Conservation (phyloP, 2,329 filamentous ascomycete genomes). For the Arachnomyces sp. region DNA sequence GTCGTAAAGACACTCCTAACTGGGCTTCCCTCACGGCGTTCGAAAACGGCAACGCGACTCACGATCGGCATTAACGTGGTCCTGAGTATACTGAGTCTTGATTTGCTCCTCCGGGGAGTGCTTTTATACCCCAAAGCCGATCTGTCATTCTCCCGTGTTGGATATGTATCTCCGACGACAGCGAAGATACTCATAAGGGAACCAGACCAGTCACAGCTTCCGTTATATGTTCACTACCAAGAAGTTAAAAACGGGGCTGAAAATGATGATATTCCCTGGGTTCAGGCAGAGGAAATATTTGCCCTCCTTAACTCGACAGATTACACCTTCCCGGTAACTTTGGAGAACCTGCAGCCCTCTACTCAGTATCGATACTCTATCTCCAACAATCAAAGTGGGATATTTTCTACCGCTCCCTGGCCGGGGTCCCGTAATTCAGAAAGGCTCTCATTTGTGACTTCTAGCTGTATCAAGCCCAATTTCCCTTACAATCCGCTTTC, state of each 20-base stretch:
- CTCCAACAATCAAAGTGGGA: constrained; percentile 79
- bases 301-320: constrained; percentile 70
- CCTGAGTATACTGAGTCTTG: constrained; percentile 62
- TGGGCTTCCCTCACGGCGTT: constrained; percentile 68
- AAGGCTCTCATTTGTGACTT: constrained; percentile 82
- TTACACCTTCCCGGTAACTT: constrained; percentile 64
- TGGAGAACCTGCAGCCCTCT: constrained; percentile 62
- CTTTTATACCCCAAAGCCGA: constrained; percentile 63
- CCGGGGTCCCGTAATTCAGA: constrained; percentile 57
- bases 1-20: constrained; percentile 61
- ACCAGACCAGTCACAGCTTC: constrained; percentile 66
- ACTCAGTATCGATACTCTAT: constrained; percentile 75
- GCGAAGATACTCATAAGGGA: constrained; percentile 81
- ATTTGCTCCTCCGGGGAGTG: constrained; percentile 69
- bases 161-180: constrained; percentile 72
- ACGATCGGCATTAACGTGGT: constrained; percentile 66
- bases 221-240: constrained; percentile 61
- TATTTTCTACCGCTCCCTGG: constrained; percentile 69
- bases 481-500: constrained; percentile 84
- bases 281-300: constrained; percentile 56
- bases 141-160: constrained; percentile 77
- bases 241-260: constrained; percentile 23
- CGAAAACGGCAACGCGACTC: constrained; percentile 55
- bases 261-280: constrained; percentile 44
- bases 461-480: constrained; percentile 84